Conservation (phyloP, 1,284 basidiomycete species). For the Puccinia coronata region DNA sequence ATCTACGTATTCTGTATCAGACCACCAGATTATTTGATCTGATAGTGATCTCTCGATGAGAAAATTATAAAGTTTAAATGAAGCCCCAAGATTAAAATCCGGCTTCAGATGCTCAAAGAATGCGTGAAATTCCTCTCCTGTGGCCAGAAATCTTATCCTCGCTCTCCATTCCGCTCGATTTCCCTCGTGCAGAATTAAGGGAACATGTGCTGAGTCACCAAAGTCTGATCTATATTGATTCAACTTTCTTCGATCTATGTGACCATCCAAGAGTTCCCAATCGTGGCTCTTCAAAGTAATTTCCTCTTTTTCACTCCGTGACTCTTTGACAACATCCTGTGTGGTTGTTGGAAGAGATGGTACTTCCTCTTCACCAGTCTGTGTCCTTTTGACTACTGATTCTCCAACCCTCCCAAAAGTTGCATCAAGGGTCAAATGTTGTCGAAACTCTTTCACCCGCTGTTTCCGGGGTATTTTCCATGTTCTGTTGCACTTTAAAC, state of each 20-base stretch:
- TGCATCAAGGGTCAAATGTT: not conserved
- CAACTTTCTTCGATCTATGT: not conserved
- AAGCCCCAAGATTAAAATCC: not conserved
- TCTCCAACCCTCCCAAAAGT: not conserved
- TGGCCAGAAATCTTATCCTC: not conserved
- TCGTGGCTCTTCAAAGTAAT: not conserved
- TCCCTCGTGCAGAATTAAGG: not conserved
- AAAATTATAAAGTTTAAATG: conserved; percentile 25
- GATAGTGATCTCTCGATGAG: conserved; percentile 17
- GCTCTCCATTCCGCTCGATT: conserved; percentile 5
- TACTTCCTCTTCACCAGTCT: not conserved
- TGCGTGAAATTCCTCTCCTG: not conserved
- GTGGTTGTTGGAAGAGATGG: not conserved
- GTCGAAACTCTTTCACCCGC: not conserved
- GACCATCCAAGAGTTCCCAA: not conserved
- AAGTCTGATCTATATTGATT: not conserved
- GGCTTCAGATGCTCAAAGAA: not conserved
- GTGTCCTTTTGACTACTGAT: not conserved
- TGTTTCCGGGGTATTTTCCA: not conserved
- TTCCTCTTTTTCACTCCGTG: not conserved
- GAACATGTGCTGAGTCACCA: not conserved
- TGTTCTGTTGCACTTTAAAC: not conserved
- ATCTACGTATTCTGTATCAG: not conserved
- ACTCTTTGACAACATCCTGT: not conserved
- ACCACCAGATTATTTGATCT: conserved; percentile 14